These are phyloP conservation scores for Passiflora organensis DNA, from an alignment of 345 rosid species.

Conservation along the genomic window DNA sequence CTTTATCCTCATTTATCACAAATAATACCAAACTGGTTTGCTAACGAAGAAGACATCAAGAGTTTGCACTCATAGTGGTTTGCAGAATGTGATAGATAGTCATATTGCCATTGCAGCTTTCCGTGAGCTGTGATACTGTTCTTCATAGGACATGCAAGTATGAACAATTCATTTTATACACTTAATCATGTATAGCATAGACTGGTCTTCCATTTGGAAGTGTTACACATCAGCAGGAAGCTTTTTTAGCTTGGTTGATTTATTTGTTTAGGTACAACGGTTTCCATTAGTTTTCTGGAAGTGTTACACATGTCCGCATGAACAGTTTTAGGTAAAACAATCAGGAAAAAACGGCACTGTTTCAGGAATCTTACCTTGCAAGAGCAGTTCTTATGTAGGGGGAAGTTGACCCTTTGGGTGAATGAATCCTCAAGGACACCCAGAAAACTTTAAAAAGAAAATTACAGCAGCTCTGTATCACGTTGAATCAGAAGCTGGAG, in stretches of 20 bases:
- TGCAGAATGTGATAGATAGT: background rate
- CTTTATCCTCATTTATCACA: slow-evolving; percentile 34
- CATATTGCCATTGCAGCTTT: background rate
- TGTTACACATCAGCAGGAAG: background rate
- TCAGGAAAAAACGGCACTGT: no score
- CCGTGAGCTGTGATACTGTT: background rate
- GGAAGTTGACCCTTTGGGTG: no score
- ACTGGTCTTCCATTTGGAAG: background rate
- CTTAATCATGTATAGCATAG: slow-evolving; percentile 13
- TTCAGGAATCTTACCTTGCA: no score
- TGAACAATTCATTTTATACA: background rate
- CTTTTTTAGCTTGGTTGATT: slow-evolving; percentile 4
- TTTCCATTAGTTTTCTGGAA: no score
- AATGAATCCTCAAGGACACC: no score
- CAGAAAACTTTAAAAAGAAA: no score
- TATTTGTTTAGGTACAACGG: no score
- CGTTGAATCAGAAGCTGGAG: no score
- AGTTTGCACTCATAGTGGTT: slow-evolving; percentile 21
- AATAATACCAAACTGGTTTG: slow-evolving; percentile 45
- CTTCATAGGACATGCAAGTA: background rate
- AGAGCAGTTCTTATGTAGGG: no score
- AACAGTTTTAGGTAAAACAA: no score
- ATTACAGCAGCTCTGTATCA: no score
- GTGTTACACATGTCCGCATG: no score
- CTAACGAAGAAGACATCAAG: slow-evolving; percentile 42